Evolutionary conservation across 2,329 filamentous ascomycete genomes (phyloP).

Genomic region (Penicillium sp.): DNA sequence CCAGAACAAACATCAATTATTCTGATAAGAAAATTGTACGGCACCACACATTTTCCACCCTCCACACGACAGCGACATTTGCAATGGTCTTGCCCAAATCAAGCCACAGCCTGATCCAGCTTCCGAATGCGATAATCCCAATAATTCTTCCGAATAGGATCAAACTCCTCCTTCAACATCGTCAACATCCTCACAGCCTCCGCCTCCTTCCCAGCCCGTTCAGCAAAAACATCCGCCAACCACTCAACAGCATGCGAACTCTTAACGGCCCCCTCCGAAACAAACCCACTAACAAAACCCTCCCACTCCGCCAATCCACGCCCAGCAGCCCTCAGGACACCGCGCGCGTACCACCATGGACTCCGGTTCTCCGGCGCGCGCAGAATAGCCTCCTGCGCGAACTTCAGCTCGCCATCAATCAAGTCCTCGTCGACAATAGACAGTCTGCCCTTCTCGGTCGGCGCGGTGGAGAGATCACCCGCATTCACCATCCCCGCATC

Average conservation of each 20-base stretch:
- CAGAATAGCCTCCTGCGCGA: slow-evolving; percentile 62
- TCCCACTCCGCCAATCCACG: slow-evolving; percentile 44
- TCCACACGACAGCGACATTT: neutral
- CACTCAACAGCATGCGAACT: slow-evolving; percentile 52
- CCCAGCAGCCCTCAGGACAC: slow-evolving; percentile 60
- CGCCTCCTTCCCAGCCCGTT: slow-evolving; percentile 36
- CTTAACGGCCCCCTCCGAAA: slow-evolving; percentile 42
- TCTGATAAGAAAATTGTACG: neutral
- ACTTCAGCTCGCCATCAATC: slow-evolving; percentile 66
- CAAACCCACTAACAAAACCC: slow-evolving; percentile 48
- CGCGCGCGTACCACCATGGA: slow-evolving; percentile 84
- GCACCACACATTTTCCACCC: neutral
- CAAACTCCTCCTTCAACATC: slow-evolving; percentile 73
- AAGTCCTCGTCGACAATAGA: slow-evolving; percentile 51
- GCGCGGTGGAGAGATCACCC: slow-evolving; percentile 8
- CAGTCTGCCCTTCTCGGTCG: slow-evolving; percentile 25
- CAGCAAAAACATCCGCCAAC: slow-evolving; percentile 40
- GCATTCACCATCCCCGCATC: slow-evolving; percentile 31
- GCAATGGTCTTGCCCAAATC: neutral
- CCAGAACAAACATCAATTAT: no score
- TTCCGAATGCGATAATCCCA: slow-evolving; percentile 67
- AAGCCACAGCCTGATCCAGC: slow-evolving; percentile 11
- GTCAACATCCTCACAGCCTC: slow-evolving; percentile 62
- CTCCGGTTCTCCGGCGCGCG: slow-evolving; percentile 88
- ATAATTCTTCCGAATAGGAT: slow-evolving; percentile 82